These are phyloP conservation scores for Trichoderma semiorbis DNA, from an alignment of 2,329 filamentous ascomycete species.

Conservation along the genomic window DNA sequence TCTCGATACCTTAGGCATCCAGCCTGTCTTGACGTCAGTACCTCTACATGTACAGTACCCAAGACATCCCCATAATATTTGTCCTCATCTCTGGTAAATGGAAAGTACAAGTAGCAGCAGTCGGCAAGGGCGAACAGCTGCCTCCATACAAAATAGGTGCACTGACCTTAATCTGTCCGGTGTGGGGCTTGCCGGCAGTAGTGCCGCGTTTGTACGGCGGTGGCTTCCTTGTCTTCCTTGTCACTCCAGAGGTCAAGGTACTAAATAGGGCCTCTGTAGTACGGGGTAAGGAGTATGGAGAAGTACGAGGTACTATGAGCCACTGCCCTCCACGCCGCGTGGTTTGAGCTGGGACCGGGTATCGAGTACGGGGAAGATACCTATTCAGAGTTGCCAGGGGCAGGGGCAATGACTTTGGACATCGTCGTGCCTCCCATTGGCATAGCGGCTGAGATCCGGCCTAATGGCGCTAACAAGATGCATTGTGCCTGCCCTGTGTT, in stretches of 20 bases:
- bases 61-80: neutral
- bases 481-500: neutral
- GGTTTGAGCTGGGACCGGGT: neutral
- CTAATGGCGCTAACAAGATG: neutral
- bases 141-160: neutral
- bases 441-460: constrained; percentile 16
- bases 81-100: neutral
- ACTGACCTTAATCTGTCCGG: constrained; percentile 10
- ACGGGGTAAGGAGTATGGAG: constrained; percentile 7
- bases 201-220: constrained; percentile 15
- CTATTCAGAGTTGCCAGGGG: neutral
- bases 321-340: neutral
- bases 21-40: neutral
- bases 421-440: neutral
- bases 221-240: constrained; percentile 1
- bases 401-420: neutral
- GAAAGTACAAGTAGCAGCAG: neutral
- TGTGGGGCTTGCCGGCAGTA: constrained; percentile 16
- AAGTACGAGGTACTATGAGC: neutral
- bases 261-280: neutral
- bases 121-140: constrained; percentile 1
- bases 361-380: neutral
- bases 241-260: neutral
- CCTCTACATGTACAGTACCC: neutral
- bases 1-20: neutral